Evolutionary conservation across 805 yeast species (phyloP), one percentile per base, ranked within the genome.

Genomic region (Dipodascopsis uninucleata): DNA sequence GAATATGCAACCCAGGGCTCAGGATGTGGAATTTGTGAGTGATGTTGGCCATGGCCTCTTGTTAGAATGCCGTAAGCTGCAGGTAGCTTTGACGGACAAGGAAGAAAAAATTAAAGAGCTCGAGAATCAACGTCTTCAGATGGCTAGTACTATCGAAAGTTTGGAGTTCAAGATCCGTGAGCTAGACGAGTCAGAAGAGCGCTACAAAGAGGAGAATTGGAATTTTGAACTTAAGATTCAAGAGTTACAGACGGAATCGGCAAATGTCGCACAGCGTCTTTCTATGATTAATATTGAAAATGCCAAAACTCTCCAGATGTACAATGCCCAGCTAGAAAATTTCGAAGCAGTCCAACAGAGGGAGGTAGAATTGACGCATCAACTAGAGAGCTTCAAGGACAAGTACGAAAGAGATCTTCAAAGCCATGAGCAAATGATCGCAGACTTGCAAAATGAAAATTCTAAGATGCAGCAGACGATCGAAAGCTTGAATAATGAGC

Each of bases 181-280:
- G 5, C 43, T 57, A 17, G 47, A 51, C 22, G 56, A 45, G 29
- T 41, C 60, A 1, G 63, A 60, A 36, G 68, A 64, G 26, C 50
- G 56, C 8, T 56, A 52, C 47, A 58, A 61, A 29, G 66, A 63
- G 18, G 68, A 63, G 31, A 62, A 66, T 36, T 66, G 71, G 71
- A 58, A 65, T 31, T 55, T 67, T 26, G 68, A 64, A 39, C 49
- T 61, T 18, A 59, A 62, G 36, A 44, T 66, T 5, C 64, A 66
- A 37, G 62, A 62, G 34, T 55, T 57, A 9, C 49, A 48, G 28
- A 45, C 53, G 3, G 55, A 60, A 31, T 21, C 56, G 23, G 36
- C 59, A n/a, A 46, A 49, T 18, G 51, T 58, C 9, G 40, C 56
- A 9, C 62, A 53, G 22, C 43, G 49, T 8, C 45, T 52, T 42